Conservation (phyloP, 1,284 basidiomycete species). For the Gomphus sp. region DNA sequence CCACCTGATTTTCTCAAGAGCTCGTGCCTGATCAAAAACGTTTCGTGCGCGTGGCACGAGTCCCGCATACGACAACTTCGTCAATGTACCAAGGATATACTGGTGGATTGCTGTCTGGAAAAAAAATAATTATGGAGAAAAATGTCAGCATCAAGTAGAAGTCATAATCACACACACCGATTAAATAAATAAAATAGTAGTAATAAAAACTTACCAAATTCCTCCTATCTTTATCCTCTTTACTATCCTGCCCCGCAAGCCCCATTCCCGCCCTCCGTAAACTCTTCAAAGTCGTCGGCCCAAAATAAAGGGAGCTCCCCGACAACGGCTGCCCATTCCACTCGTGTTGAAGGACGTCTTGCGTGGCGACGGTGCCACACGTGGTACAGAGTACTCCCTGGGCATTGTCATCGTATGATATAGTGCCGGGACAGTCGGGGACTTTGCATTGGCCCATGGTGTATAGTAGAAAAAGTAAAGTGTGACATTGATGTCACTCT, state of each 20-base stretch:
- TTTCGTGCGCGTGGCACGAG: constrained; percentile 49
- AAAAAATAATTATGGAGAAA: constrained; percentile 6
- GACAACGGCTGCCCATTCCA: constrained; percentile 6
- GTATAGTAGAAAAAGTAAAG: background rate
- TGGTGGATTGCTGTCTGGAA: constrained; percentile 48
- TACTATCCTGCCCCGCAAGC: constrained; percentile 1
- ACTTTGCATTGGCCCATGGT: constrained; percentile 8
- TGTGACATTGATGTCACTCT: background rate
- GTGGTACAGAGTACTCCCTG: constrained; percentile 9
- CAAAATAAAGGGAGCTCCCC: constrained; percentile 8
- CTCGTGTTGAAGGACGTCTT: constrained; percentile 1
- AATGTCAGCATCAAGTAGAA: background rate
- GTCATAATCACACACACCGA: too few relatives aligned
- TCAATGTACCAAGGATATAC: constrained; percentile 50
- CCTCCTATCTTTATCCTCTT: constrained; percentile 7
- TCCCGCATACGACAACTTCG: constrained; percentile 44
- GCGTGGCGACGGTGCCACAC: constrained; percentile 3
- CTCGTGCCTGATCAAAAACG: constrained; percentile 58
- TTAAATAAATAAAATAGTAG: too few relatives aligned
- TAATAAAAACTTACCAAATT: constrained; percentile 1
- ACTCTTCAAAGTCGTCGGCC: constrained; percentile 9
- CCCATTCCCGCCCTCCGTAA: background rate
- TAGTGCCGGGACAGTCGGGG: constrained; percentile 2
- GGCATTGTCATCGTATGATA: constrained; percentile 4
- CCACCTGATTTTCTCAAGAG: constrained; percentile 49